Base-by-base conservation (phyloP, 1,284 basidiomycete species). In the Papiliotrema fonsecae region DNA sequence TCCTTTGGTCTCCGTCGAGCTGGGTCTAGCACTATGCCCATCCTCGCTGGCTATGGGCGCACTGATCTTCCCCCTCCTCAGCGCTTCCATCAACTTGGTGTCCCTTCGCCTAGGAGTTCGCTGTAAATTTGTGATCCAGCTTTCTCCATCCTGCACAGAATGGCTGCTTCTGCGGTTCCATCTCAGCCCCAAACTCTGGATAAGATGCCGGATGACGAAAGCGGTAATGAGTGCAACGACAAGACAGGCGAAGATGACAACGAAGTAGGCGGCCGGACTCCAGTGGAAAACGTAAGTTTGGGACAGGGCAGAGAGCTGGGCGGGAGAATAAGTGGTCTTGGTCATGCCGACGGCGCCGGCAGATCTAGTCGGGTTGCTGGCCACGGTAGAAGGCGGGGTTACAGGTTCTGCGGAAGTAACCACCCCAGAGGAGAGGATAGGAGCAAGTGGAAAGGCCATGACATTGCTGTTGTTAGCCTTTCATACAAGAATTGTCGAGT, bases 221-320 rank as follows among this genome's bases (percentile, higher is more conserved):
- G 50, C 28, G n/a, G 27, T 26, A 10, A 45, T 16, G 22, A 25
- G 24, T 26, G 46, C 38, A 26, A 54, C 3, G 22, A 47, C 21
- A 9, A 51, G 39, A 13, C 43, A 40, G 16, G 55, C 18, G 42
- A 65, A 58, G 25, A 56, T 38, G 28, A 62, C 49, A 39, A 61
- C 54, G 40, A 65, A 65, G 37, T 55, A 57, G 6, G 57, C 46
- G 5, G 55, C 54, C 21, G 43, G 26, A 34, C 48, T 62, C 61
- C 62, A 65, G 13, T 54, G 36, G 45, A 60, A 59, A 2, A 40
- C 5, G 45, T 60, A 62, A 16, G 25, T 19, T 24, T 40, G 34
- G 13, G 35, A 27, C 4, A 61, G 55, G 18, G 47, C 31, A 7
- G 53, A 28, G 3, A 62, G 48, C 39, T 64, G 60, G 2, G 43